phyloP scores from a whole-genome alignment of 345 rosid species.

The Rhodamnia rubescens region DNA sequence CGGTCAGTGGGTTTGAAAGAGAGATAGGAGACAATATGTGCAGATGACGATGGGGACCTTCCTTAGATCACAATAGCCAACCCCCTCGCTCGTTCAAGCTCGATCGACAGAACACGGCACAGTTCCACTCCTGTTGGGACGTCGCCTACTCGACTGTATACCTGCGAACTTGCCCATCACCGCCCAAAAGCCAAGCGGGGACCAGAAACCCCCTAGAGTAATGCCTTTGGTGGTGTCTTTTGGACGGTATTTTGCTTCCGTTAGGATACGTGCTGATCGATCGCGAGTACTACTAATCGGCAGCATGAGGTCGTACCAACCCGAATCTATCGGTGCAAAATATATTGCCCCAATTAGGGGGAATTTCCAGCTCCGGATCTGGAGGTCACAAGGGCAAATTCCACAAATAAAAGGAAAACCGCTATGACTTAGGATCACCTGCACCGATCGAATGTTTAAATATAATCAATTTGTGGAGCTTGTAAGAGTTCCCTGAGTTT shows the following conservation, averaged over 20 bases:
- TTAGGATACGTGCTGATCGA: neutral
- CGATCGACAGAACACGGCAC: neutral
- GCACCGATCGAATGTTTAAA: neutral
- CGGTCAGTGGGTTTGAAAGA: neutral
- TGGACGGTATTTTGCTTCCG: neutral
- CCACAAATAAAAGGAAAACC: neutral
- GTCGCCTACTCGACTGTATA: neutral
- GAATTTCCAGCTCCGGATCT: fast-evolving
- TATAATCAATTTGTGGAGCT: neutral
- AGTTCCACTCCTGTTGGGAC: neutral
- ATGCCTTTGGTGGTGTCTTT: neutral
- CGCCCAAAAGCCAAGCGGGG: neutral
- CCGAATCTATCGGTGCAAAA: neutral
- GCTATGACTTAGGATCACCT: neutral
- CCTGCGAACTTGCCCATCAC: neutral
- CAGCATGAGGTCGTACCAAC: neutral
- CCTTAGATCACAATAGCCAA: neutral
- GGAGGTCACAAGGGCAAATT: neutral
- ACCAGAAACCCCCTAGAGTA: neutral
- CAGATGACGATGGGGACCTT: neutral
- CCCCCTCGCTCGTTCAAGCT: neutral
- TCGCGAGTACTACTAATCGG: neutral
- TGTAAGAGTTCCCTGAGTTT: neutral
- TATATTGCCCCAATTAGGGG: neutral
- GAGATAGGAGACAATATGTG: neutral